Evolutionary conservation across 2,329 filamentous ascomycete genomes (phyloP).

Genomic region (Alternaria ventricosa): DNA sequence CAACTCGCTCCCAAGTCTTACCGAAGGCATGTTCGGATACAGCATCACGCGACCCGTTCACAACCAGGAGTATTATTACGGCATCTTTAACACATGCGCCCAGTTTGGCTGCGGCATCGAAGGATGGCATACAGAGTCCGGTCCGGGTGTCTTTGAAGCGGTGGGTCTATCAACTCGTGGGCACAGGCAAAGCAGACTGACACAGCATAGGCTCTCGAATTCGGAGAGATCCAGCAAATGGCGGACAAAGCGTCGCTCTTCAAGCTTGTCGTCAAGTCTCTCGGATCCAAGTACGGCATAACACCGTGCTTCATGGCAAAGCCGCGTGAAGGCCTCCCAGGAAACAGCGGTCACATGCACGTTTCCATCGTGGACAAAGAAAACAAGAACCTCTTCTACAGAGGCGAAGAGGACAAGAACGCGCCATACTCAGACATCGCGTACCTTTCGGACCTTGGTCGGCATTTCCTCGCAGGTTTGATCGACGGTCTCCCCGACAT

Average conservation of each 20-base stretch:
- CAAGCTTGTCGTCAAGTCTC: constrained; percentile 92
- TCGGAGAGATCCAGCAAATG: constrained; percentile 85
- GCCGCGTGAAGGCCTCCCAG: constrained; percentile 85
- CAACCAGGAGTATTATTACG: constrained; percentile 92
- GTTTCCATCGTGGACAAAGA: constrained; percentile 81
- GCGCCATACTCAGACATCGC: constrained; percentile 67
- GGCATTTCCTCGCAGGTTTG: constrained; percentile 91
- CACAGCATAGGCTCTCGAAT: constrained; percentile 77
- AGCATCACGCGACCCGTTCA: constrained; percentile 85
- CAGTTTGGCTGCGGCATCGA: constrained; percentile 83
- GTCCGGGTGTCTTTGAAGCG: constrained; percentile 93
- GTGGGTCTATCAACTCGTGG: constrained; percentile 51
- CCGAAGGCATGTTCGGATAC: constrained; percentile 96
- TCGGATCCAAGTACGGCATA: constrained; percentile 86
- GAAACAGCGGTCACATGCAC: constrained; percentile 96
- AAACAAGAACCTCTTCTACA: constrained; percentile 84
- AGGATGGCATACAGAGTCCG: constrained; percentile 95
- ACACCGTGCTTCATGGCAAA: constrained; percentile 99
- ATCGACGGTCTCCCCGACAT: constrained; percentile 89
- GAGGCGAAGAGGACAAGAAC: constrained; percentile 73
- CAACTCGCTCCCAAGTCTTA: constrained; percentile 76
- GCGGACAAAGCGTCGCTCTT: constrained; percentile 91
- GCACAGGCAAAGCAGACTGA: constrained; percentile 12
- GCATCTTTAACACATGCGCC: constrained; percentile 80
- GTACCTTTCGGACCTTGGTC: constrained; percentile 83